A percentile compares a stretch with the other conserved stretches of the same genome.
phyloP scores from a whole-genome alignment of 345 rosid genomes.

The Eucalyptus curtisii region DNA sequence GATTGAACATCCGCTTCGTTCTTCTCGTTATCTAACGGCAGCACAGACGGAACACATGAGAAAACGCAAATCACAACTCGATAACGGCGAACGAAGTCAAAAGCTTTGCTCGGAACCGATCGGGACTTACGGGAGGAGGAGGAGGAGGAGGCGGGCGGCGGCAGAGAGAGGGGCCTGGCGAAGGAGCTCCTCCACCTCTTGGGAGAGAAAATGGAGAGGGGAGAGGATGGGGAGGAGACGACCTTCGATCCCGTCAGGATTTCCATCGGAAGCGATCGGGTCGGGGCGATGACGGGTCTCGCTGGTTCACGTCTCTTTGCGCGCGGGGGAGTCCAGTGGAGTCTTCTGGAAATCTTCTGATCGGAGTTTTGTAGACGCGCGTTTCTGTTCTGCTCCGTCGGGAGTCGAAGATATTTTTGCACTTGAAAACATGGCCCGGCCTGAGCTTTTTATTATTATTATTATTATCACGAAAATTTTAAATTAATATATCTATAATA shows the following conservation, averaged over 20 bases:
- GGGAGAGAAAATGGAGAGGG: conserved; percentile 45
- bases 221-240: conserved; percentile 33
- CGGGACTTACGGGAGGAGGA: conserved; percentile 37
- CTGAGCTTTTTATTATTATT: background rate
- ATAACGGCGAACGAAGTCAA: background rate
- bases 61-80: background rate
- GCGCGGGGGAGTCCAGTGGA: background rate
- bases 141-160: conserved; percentile 11
- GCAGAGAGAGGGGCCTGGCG: conserved; percentile 21
- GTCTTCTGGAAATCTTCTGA: background rate
- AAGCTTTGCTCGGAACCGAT: background rate
- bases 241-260: conserved; percentile 42
- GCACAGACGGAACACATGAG: background rate
- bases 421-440: background rate
- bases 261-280: conserved; percentile 25
- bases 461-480: no score
- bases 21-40: conserved; percentile 25
- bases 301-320: background rate
- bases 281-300: background rate
- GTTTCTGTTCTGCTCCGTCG: background rate
- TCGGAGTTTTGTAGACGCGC: background rate
- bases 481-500: no score
- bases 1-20: conserved; percentile 47
- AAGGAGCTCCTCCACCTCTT: conserved; percentile 27
- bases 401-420: background rate